Conservation (phyloP, 1,139 yeast species). For the Diutina sp. region DNA sequence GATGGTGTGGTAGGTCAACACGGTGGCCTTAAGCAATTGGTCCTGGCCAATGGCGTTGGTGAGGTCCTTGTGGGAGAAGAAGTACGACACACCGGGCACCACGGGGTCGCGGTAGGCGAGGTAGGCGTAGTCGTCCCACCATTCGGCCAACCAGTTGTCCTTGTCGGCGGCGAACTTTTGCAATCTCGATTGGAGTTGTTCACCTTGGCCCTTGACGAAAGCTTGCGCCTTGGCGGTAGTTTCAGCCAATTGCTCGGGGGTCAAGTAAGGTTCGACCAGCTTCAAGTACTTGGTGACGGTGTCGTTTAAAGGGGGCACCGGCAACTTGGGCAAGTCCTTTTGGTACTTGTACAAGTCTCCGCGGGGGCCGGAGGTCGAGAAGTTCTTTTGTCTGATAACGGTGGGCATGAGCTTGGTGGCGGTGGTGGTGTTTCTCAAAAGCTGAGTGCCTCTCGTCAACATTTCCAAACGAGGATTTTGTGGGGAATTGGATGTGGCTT, state of each 20-base stretch:
- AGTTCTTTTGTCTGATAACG: slow-evolving; percentile 2
- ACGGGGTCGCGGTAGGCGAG: slow-evolving; percentile 87
- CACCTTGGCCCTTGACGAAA: slow-evolving; percentile 56
- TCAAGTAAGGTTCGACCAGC: slow-evolving; percentile 57
- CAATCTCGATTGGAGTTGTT: slow-evolving; percentile 55
- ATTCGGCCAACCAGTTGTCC: slow-evolving; percentile 84
- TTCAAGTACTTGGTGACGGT: slow-evolving; percentile 61
- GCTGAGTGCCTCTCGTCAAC: neutral
- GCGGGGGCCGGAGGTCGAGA: slow-evolving; percentile 14
- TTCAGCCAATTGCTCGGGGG: slow-evolving; percentile 37
- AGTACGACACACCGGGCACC: slow-evolving; percentile 87
- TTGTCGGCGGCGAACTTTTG: slow-evolving; percentile 42
- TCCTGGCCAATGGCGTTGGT: slow-evolving; percentile 44
- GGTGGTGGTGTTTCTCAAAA: neutral
- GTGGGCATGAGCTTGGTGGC: slow-evolving; percentile 1
- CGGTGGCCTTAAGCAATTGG: slow-evolving; percentile 68
- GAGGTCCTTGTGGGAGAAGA: slow-evolving; percentile 69
- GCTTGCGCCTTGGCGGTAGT: slow-evolving; percentile 54
- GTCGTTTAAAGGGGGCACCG: slow-evolving; percentile 71
- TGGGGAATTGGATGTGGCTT: neutral
- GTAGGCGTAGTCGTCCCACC: slow-evolving; percentile 95
- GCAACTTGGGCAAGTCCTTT: slow-evolving; percentile 65
- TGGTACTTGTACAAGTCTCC: slow-evolving; percentile 71
- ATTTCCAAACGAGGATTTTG: neutral
- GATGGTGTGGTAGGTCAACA: slow-evolving; percentile 39